Base-by-base conservation (phyloP, 768 basidiomycete genomes). In the Cubamyces lactineus region DNA sequence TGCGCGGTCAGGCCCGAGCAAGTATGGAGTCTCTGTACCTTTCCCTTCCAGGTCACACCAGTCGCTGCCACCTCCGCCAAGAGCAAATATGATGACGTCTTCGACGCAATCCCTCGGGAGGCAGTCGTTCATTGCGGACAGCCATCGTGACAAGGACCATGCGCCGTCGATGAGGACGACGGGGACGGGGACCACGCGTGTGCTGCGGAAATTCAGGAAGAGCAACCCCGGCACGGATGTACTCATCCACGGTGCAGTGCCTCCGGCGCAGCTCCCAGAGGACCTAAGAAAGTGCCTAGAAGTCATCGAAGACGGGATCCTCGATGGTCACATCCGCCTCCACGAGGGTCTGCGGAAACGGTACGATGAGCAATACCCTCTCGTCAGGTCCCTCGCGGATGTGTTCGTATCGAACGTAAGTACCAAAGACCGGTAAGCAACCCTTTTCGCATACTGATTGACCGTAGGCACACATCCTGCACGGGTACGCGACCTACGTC, bases 301-400 rank as follows among this genome's bases (percentile, higher is more conserved):
- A 72, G 91, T 94, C 13, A 86, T 96, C 43, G 88, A 94, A 68
- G 84, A 85, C 39, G 91, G 92, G 24, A 92, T 98, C 47, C 80
- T 97, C 54, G 88, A 92, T 43, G 96, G 97, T 1, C 97, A 99
- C 74, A 82, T 89, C 67, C 84, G 87, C 66, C 82, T 99, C 38
- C 90, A 87, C 55, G 90, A 91, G 53, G 91, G 91, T 21, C 75
- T 99, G 67, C 85, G 84, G 71, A 95, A 92, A 76, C 83, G 95
- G 43, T 98, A 98, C 65, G 94, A 96, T 57, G 94, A 97, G 67
- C 96, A 98, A 67, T 98, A 91, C 71, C 96, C 96, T 15, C 82
- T 98, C 39, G 96, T 98, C 39, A 82, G 96, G 54, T 91, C 89
- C 28, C 82, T 98, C 41, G 95, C 96, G 57, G 96, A 98, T 69